These are phyloP conservation scores for Hypoxylon sp. DNA, from an alignment of 2,329 filamentous ascomycete species.

Conservation along the genomic window DNA sequence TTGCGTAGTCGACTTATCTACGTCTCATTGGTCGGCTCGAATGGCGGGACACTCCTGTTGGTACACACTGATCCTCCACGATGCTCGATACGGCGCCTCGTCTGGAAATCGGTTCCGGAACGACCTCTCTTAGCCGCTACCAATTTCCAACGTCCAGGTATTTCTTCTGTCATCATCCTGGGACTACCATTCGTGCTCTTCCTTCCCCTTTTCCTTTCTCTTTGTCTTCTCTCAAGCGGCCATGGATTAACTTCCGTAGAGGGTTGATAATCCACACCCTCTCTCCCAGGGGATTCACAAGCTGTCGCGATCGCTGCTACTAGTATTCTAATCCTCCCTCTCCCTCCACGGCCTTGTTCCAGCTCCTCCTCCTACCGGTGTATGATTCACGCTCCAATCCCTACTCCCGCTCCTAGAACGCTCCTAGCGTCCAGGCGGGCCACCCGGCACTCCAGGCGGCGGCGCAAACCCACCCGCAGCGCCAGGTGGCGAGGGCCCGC, in stretches of 20 bases:
- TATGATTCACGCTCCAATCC: neutral
- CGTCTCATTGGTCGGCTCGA: neutral
- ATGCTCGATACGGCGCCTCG: neutral
- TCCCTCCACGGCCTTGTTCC: neutral
- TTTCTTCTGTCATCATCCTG: neutral
- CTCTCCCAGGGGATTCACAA: neutral
- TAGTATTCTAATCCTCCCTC: neutral
- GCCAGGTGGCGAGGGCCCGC: conserved; percentile 56
- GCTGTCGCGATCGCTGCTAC: neutral
- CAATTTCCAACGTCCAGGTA: neutral
- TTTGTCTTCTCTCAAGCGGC: neutral
- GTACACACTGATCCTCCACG: neutral
- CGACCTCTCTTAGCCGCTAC: neutral
- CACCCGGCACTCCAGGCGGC: conserved; percentile 52
- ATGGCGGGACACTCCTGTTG: neutral
- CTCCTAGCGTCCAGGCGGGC: conserved; percentile 56
- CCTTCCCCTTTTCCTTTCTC: neutral
- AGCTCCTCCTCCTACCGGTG: neutral
- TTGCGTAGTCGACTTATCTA: conserved; percentile 7
- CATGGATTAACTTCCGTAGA: neutral
- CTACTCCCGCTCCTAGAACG: conserved; percentile 3
- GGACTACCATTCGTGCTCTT: neutral
- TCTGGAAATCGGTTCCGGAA: neutral
- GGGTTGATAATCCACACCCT: neutral
- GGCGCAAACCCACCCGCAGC: conserved; percentile 48